Evolutionary conservation across 371 early-diverging fungal genomes (phyloP).

Genomic region (Apophysomyces sp.): DNA sequence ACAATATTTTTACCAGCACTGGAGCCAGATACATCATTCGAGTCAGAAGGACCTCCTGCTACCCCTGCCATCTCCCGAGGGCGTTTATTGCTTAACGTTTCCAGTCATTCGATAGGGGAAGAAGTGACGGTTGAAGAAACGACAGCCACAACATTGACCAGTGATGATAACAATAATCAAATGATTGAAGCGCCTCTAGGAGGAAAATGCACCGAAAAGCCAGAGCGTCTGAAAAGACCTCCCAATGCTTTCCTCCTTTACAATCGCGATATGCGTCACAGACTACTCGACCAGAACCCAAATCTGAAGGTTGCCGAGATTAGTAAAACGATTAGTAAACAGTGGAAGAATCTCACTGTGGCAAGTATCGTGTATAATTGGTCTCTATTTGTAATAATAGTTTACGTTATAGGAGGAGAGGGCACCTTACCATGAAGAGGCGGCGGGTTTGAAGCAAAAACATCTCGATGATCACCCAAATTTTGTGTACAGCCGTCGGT

Average conservation of each 20-base stretch:
- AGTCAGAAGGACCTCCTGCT: not conserved
- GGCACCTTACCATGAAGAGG: slow-evolving; percentile 42
- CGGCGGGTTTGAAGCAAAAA: slow-evolving; percentile 56
- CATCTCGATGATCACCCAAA: slow-evolving; percentile 61
- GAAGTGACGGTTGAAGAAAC: slow-evolving; percentile 6
- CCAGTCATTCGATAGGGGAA: slow-evolving; percentile 13
- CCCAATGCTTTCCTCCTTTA: slow-evolving; percentile 68
- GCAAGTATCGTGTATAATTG: slow-evolving; percentile 9
- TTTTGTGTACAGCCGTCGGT: slow-evolving; percentile 63
- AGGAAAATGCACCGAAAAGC: not conserved
- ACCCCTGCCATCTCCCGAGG: not conserved
- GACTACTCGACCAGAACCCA: slow-evolving; percentile 52
- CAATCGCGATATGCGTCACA: slow-evolving; percentile 63
- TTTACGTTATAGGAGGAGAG: slow-evolving; percentile 22
- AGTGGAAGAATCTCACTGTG: slow-evolving; percentile 48
- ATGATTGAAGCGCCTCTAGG: not conserved
- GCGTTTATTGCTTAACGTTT: slow-evolving; percentile 5
- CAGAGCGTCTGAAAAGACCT: slow-evolving; percentile 54
- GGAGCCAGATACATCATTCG: not conserved
- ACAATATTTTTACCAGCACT: not conserved
- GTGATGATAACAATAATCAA: not conserved
- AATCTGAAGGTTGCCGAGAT: slow-evolving; percentile 60
- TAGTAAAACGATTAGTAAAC: slow-evolving; percentile 55
- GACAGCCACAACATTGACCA: too few relatives aligned
- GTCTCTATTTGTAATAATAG: not conserved